Percentiles rank a stretch among this genome's conserved stretches.
Evolutionary conservation across 768 basidiomycete species (phyloP).

Genomic region (Lactarius vividus): DNA sequence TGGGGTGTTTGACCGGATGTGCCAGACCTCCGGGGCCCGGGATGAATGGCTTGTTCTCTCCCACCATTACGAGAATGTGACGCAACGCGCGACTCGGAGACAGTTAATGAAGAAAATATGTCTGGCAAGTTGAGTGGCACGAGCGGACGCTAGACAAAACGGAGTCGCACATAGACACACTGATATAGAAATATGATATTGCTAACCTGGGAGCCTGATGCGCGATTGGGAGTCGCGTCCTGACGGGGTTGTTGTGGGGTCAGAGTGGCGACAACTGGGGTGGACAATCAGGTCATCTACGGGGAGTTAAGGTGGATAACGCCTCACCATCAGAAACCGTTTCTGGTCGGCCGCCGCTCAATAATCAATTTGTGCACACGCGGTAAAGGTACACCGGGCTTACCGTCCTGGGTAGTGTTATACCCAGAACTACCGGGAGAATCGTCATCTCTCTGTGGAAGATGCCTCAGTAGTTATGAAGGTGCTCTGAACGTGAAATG

Average conservation of each 20-base stretch:
- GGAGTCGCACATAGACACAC: not conserved
- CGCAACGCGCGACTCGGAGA: not conserved
- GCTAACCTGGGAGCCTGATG: not conserved
- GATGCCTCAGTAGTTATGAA: not conserved
- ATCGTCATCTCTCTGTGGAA: slow-evolving; percentile 2
- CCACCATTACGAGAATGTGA: not conserved
- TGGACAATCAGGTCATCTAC: not conserved
- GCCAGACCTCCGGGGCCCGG: not conserved
- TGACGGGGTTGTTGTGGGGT: not conserved
- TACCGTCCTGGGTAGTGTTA: not conserved
- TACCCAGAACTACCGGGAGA: not conserved
- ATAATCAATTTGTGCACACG: not conserved
- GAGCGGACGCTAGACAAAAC: slow-evolving; percentile 1
- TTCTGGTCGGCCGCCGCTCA: not conserved
- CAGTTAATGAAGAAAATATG: not conserved
- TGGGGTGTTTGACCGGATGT: not conserved
- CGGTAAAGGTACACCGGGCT: not conserved
- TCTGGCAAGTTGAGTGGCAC: not conserved
- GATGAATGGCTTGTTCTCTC: not conserved
- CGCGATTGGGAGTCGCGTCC: not conserved
- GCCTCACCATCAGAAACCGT: not conserved
- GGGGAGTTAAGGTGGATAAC: not conserved
- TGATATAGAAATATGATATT: not conserved
- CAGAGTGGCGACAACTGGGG: not conserved
- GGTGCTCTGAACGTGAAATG: not conserved